Base-by-base conservation (phyloP, 352 stramenopile genomes). In the Pythium apleroticum region DNA sequence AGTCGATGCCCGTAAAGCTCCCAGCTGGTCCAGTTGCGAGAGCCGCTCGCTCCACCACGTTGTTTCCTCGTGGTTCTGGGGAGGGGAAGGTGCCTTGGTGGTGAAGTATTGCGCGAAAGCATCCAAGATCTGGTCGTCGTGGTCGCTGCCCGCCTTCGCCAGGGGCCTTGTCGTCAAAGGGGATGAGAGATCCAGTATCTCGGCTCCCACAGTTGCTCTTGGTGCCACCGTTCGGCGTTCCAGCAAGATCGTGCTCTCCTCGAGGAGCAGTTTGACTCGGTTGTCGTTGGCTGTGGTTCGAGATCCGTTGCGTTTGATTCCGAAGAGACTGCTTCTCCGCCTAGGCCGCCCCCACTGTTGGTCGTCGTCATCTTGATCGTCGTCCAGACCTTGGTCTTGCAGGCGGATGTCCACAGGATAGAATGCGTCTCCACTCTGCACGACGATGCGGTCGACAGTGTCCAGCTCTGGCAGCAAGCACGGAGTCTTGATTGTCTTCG, bases 351-450 rank as follows among this genome's bases (percentile, higher is more conserved):
- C 8, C 54, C 63, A 7, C 19, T 46, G 17, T 24, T 46, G 15
- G 52, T 53, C 46, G 37, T 56, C 15, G 24, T 50, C 49, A 68
- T 76, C 50, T n/a, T 28, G 33, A 22, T 53, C 63, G 31, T 66
- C 62, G 17, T 64, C 19, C 6, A 43, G 41, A 24, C 15, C 49
- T 60, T 25, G 57, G 14, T 63, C 52, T 59, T 55, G 14, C 43
- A 81, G 65, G 24, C 76, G 52, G 53, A 96, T 92, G 56, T 90
- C 75, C 27, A 94, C 76, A 14, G 80, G 79, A 66, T 91, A 94
- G 56, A 84, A 93, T n/a, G 66, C 62, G 17, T 53, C 50, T 50
- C 73, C 53, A 54, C 72, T 76, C 0, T 70, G 63, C 17, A 94
- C 77, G 1, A 72, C 50, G 12, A 96, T 79, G 20, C 80, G 78